phyloP scores from a whole-genome alignment of 495 filamentous ascomycete genomes.

The Trichoderma asperelloides region DNA sequence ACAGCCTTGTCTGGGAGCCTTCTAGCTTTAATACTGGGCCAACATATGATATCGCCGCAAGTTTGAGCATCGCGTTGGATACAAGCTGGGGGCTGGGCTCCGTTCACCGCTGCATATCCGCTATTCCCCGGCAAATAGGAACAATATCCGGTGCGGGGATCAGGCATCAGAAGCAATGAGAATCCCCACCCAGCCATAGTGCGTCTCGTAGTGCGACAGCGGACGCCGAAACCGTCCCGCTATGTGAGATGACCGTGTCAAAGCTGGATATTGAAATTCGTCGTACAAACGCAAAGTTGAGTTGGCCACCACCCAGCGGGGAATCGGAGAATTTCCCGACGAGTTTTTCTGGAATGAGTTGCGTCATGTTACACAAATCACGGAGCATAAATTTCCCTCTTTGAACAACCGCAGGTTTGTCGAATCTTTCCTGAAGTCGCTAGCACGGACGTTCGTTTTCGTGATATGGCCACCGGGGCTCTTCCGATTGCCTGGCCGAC shows the following conservation, averaged over 20 bases:
- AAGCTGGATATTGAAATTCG: neutral
- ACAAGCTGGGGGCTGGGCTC: neutral
- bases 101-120: conserved; percentile 1
- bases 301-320: neutral
- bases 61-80: neutral
- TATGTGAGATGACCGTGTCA: neutral
- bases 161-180: neutral
- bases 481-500: neutral
- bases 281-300: neutral
- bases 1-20: neutral
- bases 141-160: neutral
- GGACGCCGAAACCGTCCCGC: neutral
- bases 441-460: too few relatives aligned
- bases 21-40: neutral
- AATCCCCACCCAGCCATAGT: neutral
- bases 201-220: neutral
- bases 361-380: neutral
- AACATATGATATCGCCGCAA: neutral
- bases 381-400: neutral
- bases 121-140: conserved; percentile 4
- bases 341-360: neutral
- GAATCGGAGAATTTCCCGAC: neutral
- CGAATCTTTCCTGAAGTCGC: too few relatives aligned
- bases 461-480: too few relatives aligned
- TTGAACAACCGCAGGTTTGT: too few relatives aligned